Base-by-base conservation (phyloP, 177 flowering plant species). In the Vitis hybrid region DNA sequence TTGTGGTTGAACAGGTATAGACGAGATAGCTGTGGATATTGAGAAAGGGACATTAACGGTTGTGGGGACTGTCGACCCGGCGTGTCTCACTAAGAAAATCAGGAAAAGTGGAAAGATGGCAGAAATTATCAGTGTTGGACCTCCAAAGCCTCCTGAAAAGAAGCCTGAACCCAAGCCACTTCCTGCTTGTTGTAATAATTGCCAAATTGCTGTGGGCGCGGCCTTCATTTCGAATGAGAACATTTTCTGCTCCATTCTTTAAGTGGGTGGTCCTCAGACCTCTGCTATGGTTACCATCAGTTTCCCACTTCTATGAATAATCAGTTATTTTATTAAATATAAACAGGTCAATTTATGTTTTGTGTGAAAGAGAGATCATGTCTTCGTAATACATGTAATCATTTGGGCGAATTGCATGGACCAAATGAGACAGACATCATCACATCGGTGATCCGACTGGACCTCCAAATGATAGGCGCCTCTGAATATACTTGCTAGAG, bases 31-130 rank as follows among this genome's bases (percentile, higher is more conserved):
- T 1, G 60, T 79, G 63, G 75, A 74, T 61, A 72, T 15, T 2
- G 76, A 72, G n/a, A 77, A 76, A 57, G 77, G 70, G 32, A 66
- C 60, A 8, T 4, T 81, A 62, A 79, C 82, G 0, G 77, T 81
- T 19, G 49, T 78, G 3, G 84, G 84, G 9, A 69, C 30, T 6
- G 80, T 79, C 17, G 82, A 82, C 64, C 78, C 84, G 1, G 76
- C 74, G 2, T 60, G 55, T 6, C 52, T 79, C 4, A 55, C 66
- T 3, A 59, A 49, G 2, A 54, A 30, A 54, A 10, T 81, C 50
- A 74, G 72, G 40, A 81, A 79, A 69, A 56, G 61, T 15, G 75
- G 68, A 14, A 66, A 60, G 48, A 30, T n/a, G n/a, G 80, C 75
- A 15, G 76, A 79, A 11, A 70, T 81, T 45, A 50, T 63, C 3